Evolutionary conservation across 768 basidiomycete species (phyloP), one percentile per base, ranked within the genome.

Genomic region (Rhodosporidiobolus odoratus): DNA sequence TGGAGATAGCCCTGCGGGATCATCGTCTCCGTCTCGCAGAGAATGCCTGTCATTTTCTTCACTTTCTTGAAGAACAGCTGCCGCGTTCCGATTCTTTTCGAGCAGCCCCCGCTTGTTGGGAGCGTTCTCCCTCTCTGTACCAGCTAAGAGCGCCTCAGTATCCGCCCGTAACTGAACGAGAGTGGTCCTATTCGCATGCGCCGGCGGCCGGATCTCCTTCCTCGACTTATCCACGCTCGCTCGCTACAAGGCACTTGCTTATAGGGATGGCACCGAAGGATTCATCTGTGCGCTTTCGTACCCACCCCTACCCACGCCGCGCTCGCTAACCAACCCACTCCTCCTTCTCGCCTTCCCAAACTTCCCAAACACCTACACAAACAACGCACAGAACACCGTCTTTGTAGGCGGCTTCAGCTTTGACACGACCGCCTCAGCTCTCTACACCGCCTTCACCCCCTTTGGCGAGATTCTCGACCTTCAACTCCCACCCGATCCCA

Each of bases 381-480:
- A 72, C 40, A n/a, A n/a, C n/a, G n/a, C n/a, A n/a, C 78, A 80
- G 71, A 68, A 76, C 34, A 80, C 80, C 8, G 75, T 81, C 43
- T 81, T 79, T 69, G 78, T 81, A 21, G 73, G 73, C 6, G 73
- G 69, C 13, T 74, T 74, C 72, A 63, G 60, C 17, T 4, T 17
- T 34, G 68, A 69, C 62, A 69, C 92, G 53, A 88, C 93, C 79
- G 91, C 95, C 79, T 79, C 82, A 17, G 80, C 84, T 59, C 83
- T 97, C 38, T 84, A 92, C 77, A 86, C 93, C 72, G 83, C 83
- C 30, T 97, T 97, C 80, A 85, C 88, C 30, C 86, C 89, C 9
- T 97, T 98, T 79, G 94, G 94, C 52, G 94, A 96, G 78, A 86
- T 98, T 66, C 86, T 96, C 66, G 92, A 96, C 78, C 88, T 98